Evolutionary conservation across 768 basidiomycete genomes (phyloP).

Genomic region (Cystofilobasidium bisporidii): DNA sequence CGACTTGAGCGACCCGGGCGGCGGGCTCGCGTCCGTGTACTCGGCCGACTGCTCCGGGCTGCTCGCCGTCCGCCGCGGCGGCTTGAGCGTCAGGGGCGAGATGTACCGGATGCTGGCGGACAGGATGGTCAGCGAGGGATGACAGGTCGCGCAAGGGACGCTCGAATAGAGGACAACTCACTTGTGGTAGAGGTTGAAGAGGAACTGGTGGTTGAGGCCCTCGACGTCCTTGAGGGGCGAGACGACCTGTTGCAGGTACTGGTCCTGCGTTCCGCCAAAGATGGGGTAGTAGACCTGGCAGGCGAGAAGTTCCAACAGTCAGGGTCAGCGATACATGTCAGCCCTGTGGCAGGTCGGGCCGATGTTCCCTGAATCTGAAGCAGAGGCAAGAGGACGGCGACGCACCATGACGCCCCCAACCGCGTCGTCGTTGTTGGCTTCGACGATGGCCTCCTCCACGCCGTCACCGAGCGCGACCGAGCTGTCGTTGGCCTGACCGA

Average conservation of each 20-base stretch:
- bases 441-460: constrained; percentile 90
- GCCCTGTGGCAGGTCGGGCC: neutral
- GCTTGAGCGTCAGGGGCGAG: constrained; percentile 58
- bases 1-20: constrained; percentile 81
- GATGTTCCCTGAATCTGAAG: too few relatives aligned
- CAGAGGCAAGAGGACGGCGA: neutral
- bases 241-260: constrained; percentile 94
- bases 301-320: neutral
- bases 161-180: too few relatives aligned
- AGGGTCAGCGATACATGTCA: neutral
- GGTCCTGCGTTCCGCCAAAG: constrained; percentile 85
- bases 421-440: constrained; percentile 76
- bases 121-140: neutral
- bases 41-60: constrained; percentile 32
- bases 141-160: neutral
- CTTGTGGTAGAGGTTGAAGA: constrained; percentile 94
- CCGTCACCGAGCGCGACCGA: constrained; percentile 47
- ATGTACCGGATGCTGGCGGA: constrained; percentile 77
- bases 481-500: constrained; percentile 46
- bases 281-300: constrained; percentile 91
- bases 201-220: constrained; percentile 76
- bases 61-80: constrained; percentile 32
- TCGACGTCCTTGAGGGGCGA: constrained; percentile 96
- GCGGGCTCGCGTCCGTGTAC: constrained; percentile 45
- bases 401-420: constrained; percentile 92